Conservation (phyloP, 1,139 yeast species). For the Pichia sp. region DNA sequence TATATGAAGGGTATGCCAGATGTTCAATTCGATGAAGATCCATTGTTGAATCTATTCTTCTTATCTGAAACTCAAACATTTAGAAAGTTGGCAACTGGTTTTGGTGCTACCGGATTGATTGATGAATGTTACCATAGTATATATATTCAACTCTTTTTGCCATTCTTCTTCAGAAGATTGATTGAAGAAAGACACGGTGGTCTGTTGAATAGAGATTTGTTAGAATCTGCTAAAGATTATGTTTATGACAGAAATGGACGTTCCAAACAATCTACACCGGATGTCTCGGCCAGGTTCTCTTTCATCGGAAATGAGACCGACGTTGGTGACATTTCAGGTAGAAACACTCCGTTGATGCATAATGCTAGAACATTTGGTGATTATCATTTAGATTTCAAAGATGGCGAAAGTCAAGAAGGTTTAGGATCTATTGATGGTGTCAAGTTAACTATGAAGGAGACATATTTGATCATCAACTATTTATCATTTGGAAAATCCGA, state of each 20-base stretch:
- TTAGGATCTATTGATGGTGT: neutral
- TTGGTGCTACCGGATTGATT: constrained; percentile 74
- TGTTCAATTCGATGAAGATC: constrained; percentile 32
- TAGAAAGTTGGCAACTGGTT: constrained; percentile 74
- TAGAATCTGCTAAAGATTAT: constrained; percentile 2
- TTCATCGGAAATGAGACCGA: neutral
- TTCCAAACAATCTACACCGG: constrained; percentile 10
- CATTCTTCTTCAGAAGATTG: constrained; percentile 20
- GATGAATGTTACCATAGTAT: constrained; percentile 73
- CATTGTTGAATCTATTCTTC: constrained; percentile 40
- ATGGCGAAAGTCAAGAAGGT: too few species aligned
- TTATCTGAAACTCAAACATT: constrained; percentile 60
- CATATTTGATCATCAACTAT: constrained; percentile 8
- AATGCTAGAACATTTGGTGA: neutral
- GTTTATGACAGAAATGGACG: constrained; percentile 1
- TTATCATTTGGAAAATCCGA: constrained; percentile 13
- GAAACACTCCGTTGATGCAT: neutral
- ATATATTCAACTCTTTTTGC: constrained; percentile 48
- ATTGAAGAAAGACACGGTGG: constrained; percentile 1
- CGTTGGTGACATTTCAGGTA: neutral
- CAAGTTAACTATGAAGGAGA: constrained; percentile 1
- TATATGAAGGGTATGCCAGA: constrained; percentile 16
- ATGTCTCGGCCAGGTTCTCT: neutral
- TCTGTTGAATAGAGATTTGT: neutral
- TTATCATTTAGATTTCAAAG: too few species aligned